A percentile compares a stretch with the other conserved stretches of the same genome.
These are phyloP conservation scores for Santalum album DNA, from an alignment of 164 flowering plant species.

Conservation along the genomic window DNA sequence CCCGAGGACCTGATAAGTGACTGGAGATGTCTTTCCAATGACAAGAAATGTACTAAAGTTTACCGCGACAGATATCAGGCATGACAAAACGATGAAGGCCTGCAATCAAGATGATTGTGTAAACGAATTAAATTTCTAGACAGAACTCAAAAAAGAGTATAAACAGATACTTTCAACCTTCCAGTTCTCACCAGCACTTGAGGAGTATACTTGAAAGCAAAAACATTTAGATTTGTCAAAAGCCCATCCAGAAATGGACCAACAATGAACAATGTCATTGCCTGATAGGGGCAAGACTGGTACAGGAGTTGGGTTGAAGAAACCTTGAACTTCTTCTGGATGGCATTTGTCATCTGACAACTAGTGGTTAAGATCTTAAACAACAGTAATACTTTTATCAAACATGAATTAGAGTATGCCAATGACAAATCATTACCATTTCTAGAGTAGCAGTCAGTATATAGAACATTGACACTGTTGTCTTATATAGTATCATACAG, in stretches of 20 bases:
- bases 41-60: conserved; percentile 97
- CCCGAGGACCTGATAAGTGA: conserved; percentile 95
- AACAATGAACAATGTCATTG: conserved; percentile 55
- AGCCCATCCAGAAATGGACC: conserved; percentile 91
- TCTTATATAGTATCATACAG: too few relatives aligned
- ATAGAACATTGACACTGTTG: too few relatives aligned
- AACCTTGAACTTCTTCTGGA: conserved; percentile 89
- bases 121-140: background rate
- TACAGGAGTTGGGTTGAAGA: conserved; percentile 95
- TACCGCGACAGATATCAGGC: conserved; percentile 89
- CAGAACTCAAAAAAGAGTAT: background rate
- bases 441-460: too few relatives aligned
- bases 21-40: conserved; percentile 96
- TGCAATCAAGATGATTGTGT: conserved; percentile 26
- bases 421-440: too few relatives aligned
- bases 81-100: conserved; percentile 90
- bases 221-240: conserved; percentile 71
- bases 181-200: conserved; percentile 68
- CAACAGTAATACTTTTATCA: conserved; percentile 3
- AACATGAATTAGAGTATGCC: background rate
- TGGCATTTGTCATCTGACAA: conserved; percentile 87
- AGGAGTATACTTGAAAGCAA: conserved; percentile 86
- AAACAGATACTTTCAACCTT: background rate
- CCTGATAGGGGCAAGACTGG: conserved; percentile 91
- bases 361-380: conserved; percentile 38